Evolutionary conservation across 306 rosid genomes (phyloP).

Genomic region (Prunus fruticosa): DNA sequence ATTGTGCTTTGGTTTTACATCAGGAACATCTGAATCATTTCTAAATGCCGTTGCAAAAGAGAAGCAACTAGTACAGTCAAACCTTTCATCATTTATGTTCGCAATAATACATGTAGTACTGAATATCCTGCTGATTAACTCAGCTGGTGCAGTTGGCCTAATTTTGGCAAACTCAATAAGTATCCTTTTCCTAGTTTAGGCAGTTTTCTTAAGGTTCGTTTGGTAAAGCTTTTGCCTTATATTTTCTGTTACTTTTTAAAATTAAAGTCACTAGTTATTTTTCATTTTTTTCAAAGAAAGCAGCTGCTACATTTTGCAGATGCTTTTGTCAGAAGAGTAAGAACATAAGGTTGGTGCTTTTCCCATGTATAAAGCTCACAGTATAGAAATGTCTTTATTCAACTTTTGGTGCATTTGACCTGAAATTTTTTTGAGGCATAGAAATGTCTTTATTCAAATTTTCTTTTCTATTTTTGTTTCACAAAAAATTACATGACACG

Average conservation of each 20-base stretch:
- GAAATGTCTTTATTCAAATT: no score
- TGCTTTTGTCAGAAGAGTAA: not conserved
- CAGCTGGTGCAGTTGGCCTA: constrained; percentile 86
- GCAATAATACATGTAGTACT: constrained; percentile 71
- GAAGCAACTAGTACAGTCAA: constrained; percentile 75
- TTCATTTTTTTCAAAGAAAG: not conserved
- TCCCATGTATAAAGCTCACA: not conserved
- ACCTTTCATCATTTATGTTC: constrained; percentile 69
- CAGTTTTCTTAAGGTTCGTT: constrained; percentile 1
- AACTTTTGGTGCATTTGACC: not conserved
- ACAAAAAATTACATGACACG: no score
- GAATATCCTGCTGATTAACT: constrained; percentile 60
- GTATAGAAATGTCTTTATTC: not conserved
- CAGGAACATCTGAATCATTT: constrained; percentile 97
- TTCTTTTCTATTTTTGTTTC: no score
- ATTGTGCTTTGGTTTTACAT: constrained; percentile 20
- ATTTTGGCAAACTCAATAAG: constrained; percentile 84
- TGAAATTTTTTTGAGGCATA: no score
- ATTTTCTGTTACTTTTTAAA: not conserved
- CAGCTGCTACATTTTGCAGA: not conserved
- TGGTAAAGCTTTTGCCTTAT: not conserved
- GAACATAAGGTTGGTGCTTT: not conserved
- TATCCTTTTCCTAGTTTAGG: constrained; percentile 55
- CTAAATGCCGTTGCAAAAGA: constrained; percentile 91
- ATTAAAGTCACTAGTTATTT: not conserved